phyloP scores from a whole-genome alignment of 805 yeast species.

The Kluyveromyces aestuarii region DNA sequence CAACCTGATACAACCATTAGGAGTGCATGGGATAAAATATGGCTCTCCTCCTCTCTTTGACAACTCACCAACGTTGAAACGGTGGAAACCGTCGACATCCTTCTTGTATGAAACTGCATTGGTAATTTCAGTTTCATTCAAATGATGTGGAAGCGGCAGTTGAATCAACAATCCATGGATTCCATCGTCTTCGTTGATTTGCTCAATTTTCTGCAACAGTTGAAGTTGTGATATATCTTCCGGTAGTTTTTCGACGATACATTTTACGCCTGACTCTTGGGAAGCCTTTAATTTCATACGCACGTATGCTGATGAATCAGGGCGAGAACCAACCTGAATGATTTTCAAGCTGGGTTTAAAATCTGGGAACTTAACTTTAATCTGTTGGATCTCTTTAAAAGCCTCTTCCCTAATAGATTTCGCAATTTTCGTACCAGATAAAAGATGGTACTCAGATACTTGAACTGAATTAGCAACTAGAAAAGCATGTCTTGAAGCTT shows the following conservation, averaged over 20 bases:
- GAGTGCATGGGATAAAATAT: constrained; percentile 71
- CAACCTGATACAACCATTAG: constrained; percentile 66
- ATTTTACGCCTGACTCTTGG: constrained; percentile 54
- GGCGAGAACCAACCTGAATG: constrained; percentile 69
- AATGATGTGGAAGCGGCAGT: constrained; percentile 64
- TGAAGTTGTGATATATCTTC: constrained; percentile 47
- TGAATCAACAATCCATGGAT: constrained; percentile 73
- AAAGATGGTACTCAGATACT: constrained; percentile 20
- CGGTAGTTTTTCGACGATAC: constrained; percentile 51
- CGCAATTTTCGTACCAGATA: constrained; percentile 43
- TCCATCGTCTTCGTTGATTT: constrained; percentile 46
- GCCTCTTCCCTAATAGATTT: constrained; percentile 37
- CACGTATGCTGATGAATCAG: constrained; percentile 76
- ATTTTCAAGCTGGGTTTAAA: constrained; percentile 62
- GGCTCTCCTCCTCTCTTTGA: constrained; percentile 68
- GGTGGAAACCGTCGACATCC: constrained; percentile 81
- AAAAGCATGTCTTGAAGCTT: neutral
- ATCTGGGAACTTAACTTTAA: constrained; percentile 34
- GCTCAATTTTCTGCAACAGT: constrained; percentile 42
- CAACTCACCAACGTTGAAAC: constrained; percentile 68
- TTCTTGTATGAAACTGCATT: constrained; percentile 55
- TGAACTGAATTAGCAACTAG: neutral
- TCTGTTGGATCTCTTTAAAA: constrained; percentile 26
- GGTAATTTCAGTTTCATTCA: constrained; percentile 60
- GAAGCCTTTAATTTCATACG: constrained; percentile 76